phyloP scores from a whole-genome alignment of 306 rosid genomes.

The Nissolia schottii region DNA sequence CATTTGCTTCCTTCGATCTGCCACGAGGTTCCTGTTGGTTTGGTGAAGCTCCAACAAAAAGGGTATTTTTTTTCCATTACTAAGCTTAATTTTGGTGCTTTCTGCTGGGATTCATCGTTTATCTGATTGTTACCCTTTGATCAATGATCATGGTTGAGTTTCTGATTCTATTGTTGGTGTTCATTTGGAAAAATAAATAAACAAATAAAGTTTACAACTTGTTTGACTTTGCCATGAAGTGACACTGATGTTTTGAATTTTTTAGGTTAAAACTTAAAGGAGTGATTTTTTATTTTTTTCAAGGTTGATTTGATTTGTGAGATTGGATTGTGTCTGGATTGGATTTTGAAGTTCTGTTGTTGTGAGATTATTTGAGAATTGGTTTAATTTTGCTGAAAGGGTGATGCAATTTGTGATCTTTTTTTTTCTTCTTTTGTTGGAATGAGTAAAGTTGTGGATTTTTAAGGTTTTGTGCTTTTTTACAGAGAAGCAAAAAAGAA shows the following conservation, averaged over 20 bases:
- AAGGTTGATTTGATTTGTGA: neutral
- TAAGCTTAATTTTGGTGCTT: constrained; percentile 22
- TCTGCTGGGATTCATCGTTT: neutral
- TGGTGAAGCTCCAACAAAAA: neutral
- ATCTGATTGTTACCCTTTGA: neutral
- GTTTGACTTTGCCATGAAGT: constrained; percentile 12
- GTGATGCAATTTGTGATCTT: neutral
- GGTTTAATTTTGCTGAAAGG: neutral
- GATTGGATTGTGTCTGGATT: neutral
- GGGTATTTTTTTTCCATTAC: constrained; percentile 33
- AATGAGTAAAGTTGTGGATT: neutral
- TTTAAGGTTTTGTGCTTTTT: neutral
- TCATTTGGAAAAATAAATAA: neutral
- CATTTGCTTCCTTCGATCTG: neutral
- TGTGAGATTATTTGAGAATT: neutral
- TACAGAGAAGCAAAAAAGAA: neutral
- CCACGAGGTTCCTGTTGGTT: neutral
- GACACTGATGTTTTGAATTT: neutral
- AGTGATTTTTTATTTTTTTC: neutral
- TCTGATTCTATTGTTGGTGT: too few species aligned
- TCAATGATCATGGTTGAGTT: neutral
- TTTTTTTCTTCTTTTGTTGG: neutral
- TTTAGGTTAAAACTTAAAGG: neutral
- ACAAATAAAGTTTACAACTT: constrained; percentile 1
- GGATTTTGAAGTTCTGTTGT: neutral